These are phyloP conservation scores for Daldinia childiae DNA, from an alignment of 495 filamentous ascomycete species.

Conservation along the genomic window DNA sequence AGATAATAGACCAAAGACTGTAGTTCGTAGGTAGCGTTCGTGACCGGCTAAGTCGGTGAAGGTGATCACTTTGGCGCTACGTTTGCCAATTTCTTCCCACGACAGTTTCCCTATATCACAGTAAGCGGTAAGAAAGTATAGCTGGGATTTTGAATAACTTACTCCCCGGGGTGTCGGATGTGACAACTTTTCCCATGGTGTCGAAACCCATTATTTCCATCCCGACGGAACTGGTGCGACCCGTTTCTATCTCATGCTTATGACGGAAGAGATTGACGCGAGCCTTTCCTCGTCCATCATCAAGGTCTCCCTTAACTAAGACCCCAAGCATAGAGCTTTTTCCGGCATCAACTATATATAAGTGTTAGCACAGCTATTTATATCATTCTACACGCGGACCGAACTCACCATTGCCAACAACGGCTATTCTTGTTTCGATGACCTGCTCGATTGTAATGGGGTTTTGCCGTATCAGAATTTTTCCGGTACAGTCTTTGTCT, in stretches of 20 bases:
- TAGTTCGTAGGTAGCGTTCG: constrained; percentile 94
- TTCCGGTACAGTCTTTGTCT: constrained; percentile 77
- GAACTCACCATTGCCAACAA: constrained; percentile 84
- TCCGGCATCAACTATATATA: constrained; percentile 80
- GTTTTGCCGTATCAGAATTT: constrained; percentile 80
- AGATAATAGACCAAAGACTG: constrained; percentile 93
- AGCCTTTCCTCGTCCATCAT: constrained; percentile 93
- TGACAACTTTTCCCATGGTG: constrained; percentile 83
- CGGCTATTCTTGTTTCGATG: constrained; percentile 95
- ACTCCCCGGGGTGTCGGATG: constrained; percentile 80
- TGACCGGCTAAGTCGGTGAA: constrained; percentile 97
- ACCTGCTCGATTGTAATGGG: constrained; percentile 82
- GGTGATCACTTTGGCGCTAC: constrained; percentile 93
- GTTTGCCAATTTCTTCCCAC: constrained; percentile 98
- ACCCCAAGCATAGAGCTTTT: constrained; percentile 98
- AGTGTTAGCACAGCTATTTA: constrained; percentile 9
- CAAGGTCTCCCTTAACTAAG: constrained; percentile 91
- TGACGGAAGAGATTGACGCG: constrained; percentile 97
- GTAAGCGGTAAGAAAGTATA: neutral
- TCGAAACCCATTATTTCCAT: constrained; percentile 99
- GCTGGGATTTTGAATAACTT: constrained; percentile 51
- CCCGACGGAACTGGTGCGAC: constrained; percentile 93
- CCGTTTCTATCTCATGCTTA: constrained; percentile 96
- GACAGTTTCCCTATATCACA: constrained; percentile 64
- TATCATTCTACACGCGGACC: neutral